Conservation (phyloP, 345 rosid species). For the Laguncularia racemosa region DNA sequence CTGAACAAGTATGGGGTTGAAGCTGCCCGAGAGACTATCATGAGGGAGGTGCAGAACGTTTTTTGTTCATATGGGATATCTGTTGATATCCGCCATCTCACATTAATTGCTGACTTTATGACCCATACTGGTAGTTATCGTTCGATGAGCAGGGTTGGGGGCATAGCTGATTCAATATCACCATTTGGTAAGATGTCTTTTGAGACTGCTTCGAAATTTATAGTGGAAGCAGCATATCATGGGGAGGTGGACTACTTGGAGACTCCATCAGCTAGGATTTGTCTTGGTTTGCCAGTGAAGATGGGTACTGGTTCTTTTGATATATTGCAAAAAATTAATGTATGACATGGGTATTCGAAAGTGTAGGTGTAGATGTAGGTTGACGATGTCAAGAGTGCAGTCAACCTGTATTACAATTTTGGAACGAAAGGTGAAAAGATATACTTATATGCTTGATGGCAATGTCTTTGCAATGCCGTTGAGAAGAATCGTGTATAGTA, state of each 20-base stretch:
- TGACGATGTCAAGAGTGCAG: no score
- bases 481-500: no score
- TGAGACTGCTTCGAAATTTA: slow-evolving; percentile 88
- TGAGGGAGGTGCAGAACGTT: slow-evolving; percentile 74
- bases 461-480: no score
- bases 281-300: slow-evolving; percentile 86
- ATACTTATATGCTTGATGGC: no score
- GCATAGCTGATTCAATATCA: slow-evolving; percentile 70
- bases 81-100: slow-evolving; percentile 69
- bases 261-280: slow-evolving; percentile 79
- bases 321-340: slow-evolving; percentile 60
- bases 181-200: slow-evolving; percentile 87
- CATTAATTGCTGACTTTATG: slow-evolving; percentile 88
- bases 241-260: slow-evolving; percentile 69
- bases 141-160: slow-evolving; percentile 86
- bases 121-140: slow-evolving; percentile 82
- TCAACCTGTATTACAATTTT: no score
- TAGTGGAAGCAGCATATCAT: slow-evolving; percentile 75
- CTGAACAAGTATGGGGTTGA: slow-evolving; percentile 81
- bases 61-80: slow-evolving; percentile 74
- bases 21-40: slow-evolving; percentile 89
- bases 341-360: slow-evolving; percentile 12
- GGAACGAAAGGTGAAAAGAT: no score
- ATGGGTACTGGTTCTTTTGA: slow-evolving; percentile 92
- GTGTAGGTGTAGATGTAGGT: not conserved